Percentiles rank a stretch among this genome's conserved stretches.
phyloP scores from a whole-genome alignment of 1,284 basidiomycete genomes.

The Meira nashicola region DNA sequence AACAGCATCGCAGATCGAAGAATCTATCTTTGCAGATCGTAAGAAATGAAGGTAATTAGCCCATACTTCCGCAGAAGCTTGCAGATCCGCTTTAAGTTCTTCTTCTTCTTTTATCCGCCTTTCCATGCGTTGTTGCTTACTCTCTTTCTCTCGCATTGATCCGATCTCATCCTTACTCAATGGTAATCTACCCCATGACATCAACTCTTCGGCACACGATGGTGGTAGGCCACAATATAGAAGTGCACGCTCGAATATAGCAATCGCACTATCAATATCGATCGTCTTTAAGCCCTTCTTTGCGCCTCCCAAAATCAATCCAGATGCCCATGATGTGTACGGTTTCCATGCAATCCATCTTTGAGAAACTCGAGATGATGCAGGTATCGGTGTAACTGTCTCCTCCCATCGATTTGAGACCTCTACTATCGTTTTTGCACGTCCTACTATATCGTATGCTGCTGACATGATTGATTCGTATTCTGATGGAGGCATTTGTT shows the following conservation, averaged over 20 bases:
- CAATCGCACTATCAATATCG: conserved; percentile 8
- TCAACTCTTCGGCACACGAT: not conserved
- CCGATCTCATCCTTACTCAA: not conserved
- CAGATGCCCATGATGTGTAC: not conserved
- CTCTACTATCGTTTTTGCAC: not conserved
- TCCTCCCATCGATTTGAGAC: too few relatives aligned
- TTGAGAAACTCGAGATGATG: not conserved
- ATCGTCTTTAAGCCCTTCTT: not conserved
- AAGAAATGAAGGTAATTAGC: conserved; percentile 29
- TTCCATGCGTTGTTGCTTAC: not conserved
- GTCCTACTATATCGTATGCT: conserved; percentile 1
- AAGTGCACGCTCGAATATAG: conserved; percentile 13
- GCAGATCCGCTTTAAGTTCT: not conserved
- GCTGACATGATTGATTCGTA: not conserved
- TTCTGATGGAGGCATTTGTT: not conserved
- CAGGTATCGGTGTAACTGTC: too few relatives aligned
- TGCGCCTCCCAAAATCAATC: too few relatives aligned
- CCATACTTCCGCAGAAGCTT: conserved; percentile 38
- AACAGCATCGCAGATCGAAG: conserved; percentile 23
- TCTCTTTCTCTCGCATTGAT: not conserved
- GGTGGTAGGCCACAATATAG: conserved; percentile 3
- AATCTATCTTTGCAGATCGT: not conserved
- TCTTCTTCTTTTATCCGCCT: conserved; percentile 4
- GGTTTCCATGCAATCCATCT: not conserved
- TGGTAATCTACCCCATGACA: not conserved